Conservation (phyloP, 495 filamentous ascomycete species). For the Penicillium canescens region DNA sequence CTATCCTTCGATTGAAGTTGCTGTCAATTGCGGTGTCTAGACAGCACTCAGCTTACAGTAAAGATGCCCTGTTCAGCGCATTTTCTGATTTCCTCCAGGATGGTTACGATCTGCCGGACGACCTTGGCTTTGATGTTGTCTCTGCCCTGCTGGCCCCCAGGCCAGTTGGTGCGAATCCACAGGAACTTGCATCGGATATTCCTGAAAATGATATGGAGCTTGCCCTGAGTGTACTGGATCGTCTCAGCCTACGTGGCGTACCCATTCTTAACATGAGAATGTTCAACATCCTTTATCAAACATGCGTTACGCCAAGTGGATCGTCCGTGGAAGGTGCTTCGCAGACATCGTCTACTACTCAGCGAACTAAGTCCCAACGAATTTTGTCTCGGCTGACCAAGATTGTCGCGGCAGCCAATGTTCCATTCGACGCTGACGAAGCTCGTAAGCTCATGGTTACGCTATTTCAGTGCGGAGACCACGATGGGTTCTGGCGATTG, state of each 20-base stretch:
- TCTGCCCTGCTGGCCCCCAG: constrained; percentile 36
- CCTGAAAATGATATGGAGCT: constrained; percentile 34
- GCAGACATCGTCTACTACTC: constrained; percentile 1
- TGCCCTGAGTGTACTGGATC: constrained; percentile 47
- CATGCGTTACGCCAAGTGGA: constrained; percentile 10
- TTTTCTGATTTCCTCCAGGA: constrained; percentile 33
- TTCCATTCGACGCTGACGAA: constrained; percentile 49
- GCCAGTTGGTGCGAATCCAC: background rate
- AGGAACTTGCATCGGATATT: constrained; percentile 10
- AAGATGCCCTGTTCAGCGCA: constrained; percentile 25
- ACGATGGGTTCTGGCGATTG: constrained; percentile 59
- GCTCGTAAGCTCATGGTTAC: constrained; percentile 50
- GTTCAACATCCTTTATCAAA: constrained; percentile 43
- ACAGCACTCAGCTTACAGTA: constrained; percentile 40
- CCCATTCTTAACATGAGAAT: constrained; percentile 45
- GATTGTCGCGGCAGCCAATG: constrained; percentile 34
- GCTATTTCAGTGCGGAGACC: constrained; percentile 39
- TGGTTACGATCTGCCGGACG: constrained; percentile 35
- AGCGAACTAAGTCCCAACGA: constrained; percentile 14
- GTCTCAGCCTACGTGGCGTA: constrained; percentile 43
- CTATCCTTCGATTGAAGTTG: constrained; percentile 34
- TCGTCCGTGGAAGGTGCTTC: background rate
- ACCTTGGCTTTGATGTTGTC: constrained; percentile 36
- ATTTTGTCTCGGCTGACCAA: constrained; percentile 20
- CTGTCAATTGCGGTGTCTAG: constrained; percentile 35